Percentiles rank a stretch among this genome's conserved stretches.
Conservation (phyloP, 495 filamentous ascomycete species). For the Neurospora discreta region DNA sequence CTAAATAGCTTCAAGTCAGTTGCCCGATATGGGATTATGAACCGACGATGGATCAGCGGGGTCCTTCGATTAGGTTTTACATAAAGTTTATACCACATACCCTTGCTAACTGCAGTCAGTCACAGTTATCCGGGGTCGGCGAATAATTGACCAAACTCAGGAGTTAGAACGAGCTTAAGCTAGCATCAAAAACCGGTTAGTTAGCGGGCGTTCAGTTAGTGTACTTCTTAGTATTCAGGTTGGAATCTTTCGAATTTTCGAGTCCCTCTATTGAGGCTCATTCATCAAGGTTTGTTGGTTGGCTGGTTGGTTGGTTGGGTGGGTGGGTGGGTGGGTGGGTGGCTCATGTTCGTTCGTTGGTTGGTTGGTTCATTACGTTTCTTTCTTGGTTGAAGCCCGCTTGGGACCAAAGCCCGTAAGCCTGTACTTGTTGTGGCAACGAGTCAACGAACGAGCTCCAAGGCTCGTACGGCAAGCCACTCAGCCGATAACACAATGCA, state of each 20-base stretch:
- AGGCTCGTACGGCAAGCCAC: background rate
- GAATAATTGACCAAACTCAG: background rate
- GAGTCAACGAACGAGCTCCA: background rate
- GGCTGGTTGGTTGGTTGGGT: background rate
- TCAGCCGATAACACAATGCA: background rate
- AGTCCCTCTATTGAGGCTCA: background rate
- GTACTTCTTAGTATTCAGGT: background rate
- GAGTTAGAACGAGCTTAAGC: background rate
- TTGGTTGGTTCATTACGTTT: background rate
- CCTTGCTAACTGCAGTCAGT: background rate
- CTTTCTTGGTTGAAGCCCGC: background rate
- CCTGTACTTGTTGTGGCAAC: background rate
- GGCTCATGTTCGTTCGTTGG: background rate
- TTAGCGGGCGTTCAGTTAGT: background rate
- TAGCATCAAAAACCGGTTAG: background rate
- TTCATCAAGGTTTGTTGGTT: background rate
- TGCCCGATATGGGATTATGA: background rate
- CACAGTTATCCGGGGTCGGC: background rate
- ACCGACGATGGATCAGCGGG: background rate
- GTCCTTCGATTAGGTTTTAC: background rate
- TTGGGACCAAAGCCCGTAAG: background rate
- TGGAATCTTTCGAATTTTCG: too few species aligned
- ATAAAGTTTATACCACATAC: background rate
- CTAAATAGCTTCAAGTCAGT: background rate
- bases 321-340: background rate